Evolutionary conservation across 2,329 filamentous ascomycete species (phyloP).

Genomic region (Paecilomyces variotii): DNA sequence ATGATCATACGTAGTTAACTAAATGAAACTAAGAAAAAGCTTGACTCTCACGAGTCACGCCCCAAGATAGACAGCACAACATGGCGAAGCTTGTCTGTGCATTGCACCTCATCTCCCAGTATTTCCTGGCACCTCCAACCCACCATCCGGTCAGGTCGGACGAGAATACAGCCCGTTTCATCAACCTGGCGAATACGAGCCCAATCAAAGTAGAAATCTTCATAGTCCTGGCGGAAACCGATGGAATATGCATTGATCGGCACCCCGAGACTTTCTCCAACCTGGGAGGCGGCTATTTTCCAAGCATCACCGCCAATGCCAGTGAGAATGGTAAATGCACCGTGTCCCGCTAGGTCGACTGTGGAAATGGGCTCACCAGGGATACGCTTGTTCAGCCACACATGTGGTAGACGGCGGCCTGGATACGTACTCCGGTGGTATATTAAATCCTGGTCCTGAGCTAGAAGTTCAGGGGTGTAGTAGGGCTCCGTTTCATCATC

Average conservation of each 20-base stretch:
- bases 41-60: neutral
- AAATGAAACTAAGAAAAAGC: neutral
- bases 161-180: slow-evolving; percentile 51
- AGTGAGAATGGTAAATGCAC: slow-evolving; percentile 43
- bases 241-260: slow-evolving; percentile 45
- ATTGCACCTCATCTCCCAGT: neutral
- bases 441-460: slow-evolving; percentile 36
- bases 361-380: slow-evolving; percentile 46
- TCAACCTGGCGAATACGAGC: slow-evolving; percentile 44
- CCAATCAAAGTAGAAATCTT: slow-evolving; percentile 59
- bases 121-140: slow-evolving; percentile 39
- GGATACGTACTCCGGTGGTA: slow-evolving; percentile 49
- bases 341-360: slow-evolving; percentile 52
- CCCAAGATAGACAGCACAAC: neutral
- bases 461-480: slow-evolving; percentile 10
- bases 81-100: neutral
- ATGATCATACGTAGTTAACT: neutral
- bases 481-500: slow-evolving; percentile 32
- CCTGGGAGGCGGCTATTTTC: slow-evolving; percentile 41
- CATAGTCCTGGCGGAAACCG: slow-evolving; percentile 51
- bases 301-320: slow-evolving; percentile 51
- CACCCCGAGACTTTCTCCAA: slow-evolving; percentile 35
- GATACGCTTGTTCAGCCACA: slow-evolving; percentile 48
- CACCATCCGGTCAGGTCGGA: slow-evolving; percentile 53
- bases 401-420: slow-evolving; percentile 54